Conservation (phyloP, 1,284 basidiomycete genomes). For the Ceratobasidium sp. region DNA sequence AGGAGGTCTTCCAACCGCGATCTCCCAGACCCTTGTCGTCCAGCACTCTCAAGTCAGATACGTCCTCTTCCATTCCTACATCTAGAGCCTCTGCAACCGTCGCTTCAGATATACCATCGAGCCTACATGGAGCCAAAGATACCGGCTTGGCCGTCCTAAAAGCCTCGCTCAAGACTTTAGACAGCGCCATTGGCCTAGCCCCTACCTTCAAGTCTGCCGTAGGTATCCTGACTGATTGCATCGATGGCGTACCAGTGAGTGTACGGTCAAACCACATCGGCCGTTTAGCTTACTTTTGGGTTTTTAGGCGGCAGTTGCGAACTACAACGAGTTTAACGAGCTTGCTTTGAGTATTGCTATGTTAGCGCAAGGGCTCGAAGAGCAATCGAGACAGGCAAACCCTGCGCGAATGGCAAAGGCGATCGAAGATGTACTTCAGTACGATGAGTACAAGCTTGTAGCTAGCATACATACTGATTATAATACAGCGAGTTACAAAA, state of each 20-base stretch:
- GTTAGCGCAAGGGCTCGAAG: too few relatives aligned
- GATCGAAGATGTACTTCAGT: background rate
- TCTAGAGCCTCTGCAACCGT: background rate
- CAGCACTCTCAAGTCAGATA: too few relatives aligned
- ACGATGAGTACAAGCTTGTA: background rate
- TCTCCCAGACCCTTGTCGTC: too few relatives aligned
- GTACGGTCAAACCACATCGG: background rate
- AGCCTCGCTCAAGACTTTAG: too few relatives aligned
- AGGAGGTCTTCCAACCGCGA: too few relatives aligned
- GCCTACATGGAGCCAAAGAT: too few relatives aligned
- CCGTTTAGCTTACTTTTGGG: background rate
- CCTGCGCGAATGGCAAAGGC: background rate
- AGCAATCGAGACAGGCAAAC: background rate
- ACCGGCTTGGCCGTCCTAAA: too few relatives aligned
- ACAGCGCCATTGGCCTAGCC: background rate
- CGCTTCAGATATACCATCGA: background rate
- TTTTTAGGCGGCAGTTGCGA: background rate
- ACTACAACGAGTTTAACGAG: background rate
- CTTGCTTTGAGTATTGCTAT: too few relatives aligned
- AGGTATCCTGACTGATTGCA: background rate
- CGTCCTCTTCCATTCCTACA: background rate
- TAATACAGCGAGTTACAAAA: background rate
- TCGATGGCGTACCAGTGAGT: background rate
- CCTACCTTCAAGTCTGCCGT: background rate
- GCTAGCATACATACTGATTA: background rate